Conservation (phyloP, 805 yeast species). For the Myxozyma neotropica region DNA sequence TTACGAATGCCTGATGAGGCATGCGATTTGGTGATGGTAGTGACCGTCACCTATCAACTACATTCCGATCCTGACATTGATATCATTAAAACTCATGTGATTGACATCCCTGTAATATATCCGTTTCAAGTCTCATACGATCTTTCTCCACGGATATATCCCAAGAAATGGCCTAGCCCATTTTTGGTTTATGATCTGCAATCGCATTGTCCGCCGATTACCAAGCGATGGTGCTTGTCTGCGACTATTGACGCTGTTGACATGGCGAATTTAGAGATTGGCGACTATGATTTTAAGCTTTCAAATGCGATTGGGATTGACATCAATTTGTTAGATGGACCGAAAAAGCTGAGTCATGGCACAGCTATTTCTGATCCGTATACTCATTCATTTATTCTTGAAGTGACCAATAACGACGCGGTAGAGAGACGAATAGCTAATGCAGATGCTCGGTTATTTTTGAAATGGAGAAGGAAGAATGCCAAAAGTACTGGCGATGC, state of each 20-base stretch:
- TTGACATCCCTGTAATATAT: slow-evolving; percentile 39
- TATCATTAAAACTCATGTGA: slow-evolving; percentile 16
- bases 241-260: slow-evolving; percentile 39
- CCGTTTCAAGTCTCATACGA: slow-evolving; percentile 46
- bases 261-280: slow-evolving; percentile 34
- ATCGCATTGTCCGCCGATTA: slow-evolving; percentile 39
- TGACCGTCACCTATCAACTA: slow-evolving; percentile 24
- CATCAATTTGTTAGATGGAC: slow-evolving; percentile 12
- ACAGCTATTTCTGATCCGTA: slow-evolving; percentile 18
- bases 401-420: slow-evolving; percentile 30
- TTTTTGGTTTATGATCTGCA: slow-evolving; percentile 40
- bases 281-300: slow-evolving; percentile 34
- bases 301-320: slow-evolving; percentile 33
- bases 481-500: neutral
- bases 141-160: slow-evolving; percentile 42
- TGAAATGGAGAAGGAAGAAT: slow-evolving; percentile 41
- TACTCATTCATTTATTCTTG: slow-evolving; percentile 34
- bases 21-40: slow-evolving; percentile 25
- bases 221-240: slow-evolving; percentile 43
- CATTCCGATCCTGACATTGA: slow-evolving; percentile 28
- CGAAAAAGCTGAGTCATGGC: slow-evolving; percentile 4
- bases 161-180: slow-evolving; percentile 44
- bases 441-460: slow-evolving; percentile 37
- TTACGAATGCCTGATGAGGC: slow-evolving; percentile 21
- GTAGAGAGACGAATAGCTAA: slow-evolving; percentile 31